Base-by-base conservation (phyloP, 1,284 basidiomycete genomes). In the Omphalotus olearius region DNA sequence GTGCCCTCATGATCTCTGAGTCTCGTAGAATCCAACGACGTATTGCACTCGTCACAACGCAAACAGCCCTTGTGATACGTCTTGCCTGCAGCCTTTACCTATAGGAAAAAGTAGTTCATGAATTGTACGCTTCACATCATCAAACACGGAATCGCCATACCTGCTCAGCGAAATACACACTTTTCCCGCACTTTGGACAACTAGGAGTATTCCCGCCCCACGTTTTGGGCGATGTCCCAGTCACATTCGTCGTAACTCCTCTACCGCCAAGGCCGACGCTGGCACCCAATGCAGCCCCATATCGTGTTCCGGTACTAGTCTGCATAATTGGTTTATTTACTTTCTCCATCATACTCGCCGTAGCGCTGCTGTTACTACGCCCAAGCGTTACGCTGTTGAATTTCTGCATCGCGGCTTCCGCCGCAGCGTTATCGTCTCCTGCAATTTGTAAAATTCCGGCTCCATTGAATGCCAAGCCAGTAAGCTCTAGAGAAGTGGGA, bases 21-120 rank as follows among this genome's bases (percentile, higher is more conserved):
- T 26, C 79, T 76, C 39, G 71, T 81, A 35, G 87, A 85, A 60
- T 89, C 87, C 18, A 91, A 69, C 5, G 70, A 60, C 0, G 82
- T 80, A 52, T 72, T 76, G 59, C 88, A 91, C 57, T 82, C 82
- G 4, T 74, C 74, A 62, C 88, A 91, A 17, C 87, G 71, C 56
- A 91, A 65, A 61, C 88, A 91, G n/a, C 68, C 70, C 62, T 87
- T 88, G 57, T 91, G 88, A 65, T 74, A 91, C 33, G 82, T 85
- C 70, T 87, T 83, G 14, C 85, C 84, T 3, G 85, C 75, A 2
- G 88, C 87, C 66, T 87, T 87, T 52, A 85, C 79, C 82, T 85
- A 51, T 3, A 37, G n/a, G n/a, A n/a, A n/a, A n/a, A n/a, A 9
- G 30, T 33, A 9, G 30, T 33, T 33, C 30, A 33, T 9, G 26